A percentile compares a stretch with the other conserved stretches of the same genome.
Conservation (phyloP, 805 yeast genomes). For the Barnettozyma populi region DNA sequence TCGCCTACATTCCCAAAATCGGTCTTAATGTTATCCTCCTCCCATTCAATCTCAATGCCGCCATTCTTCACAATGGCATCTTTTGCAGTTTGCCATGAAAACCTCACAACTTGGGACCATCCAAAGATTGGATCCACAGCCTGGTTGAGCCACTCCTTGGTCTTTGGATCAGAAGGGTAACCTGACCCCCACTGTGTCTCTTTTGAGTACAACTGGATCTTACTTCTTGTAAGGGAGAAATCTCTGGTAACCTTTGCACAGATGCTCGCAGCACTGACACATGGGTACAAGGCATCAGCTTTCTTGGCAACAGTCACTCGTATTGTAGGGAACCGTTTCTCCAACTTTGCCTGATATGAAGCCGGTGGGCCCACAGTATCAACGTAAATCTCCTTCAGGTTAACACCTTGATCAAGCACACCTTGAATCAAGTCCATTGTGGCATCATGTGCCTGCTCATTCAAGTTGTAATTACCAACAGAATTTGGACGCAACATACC, state of each 20-base stretch:
- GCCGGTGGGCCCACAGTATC: slow-evolving; percentile 98
- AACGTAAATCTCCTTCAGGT: slow-evolving; percentile 68
- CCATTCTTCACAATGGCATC: slow-evolving; percentile 56
- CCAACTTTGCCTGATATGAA: slow-evolving; percentile 72
- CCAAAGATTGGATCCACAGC: slow-evolving; percentile 74
- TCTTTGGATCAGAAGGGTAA: slow-evolving; percentile 89
- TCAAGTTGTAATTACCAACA: slow-evolving; percentile 53
- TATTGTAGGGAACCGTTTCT: slow-evolving; percentile 59
- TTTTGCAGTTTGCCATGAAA: slow-evolving; percentile 91
- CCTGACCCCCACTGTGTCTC: slow-evolving; percentile 69
- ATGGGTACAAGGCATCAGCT: slow-evolving; percentile 89
- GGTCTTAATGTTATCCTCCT: slow-evolving; percentile 33
- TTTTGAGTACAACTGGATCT: slow-evolving; percentile 24
- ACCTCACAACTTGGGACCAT: slow-evolving; percentile 74
- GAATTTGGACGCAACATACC: slow-evolving; percentile 77
- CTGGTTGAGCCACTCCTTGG: slow-evolving; percentile 66
- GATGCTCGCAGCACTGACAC: slow-evolving; percentile 91
- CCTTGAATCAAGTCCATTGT: slow-evolving; percentile 74
- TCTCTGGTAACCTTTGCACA: slow-evolving; percentile 97
- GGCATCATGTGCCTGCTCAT: slow-evolving; percentile 95
- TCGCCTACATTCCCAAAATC: slow-evolving; percentile 22
- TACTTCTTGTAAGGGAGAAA: slow-evolving; percentile 39
- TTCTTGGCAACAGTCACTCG: slow-evolving; percentile 84
- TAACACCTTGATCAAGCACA: slow-evolving; percentile 56
- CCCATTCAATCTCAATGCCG: slow-evolving; percentile 57